Percentiles rank a stretch among this genome's conserved stretches.
These are phyloP conservation scores for Phallus indusiatus DNA, from an alignment of 768 basidiomycete species.

Conservation along the genomic window DNA sequence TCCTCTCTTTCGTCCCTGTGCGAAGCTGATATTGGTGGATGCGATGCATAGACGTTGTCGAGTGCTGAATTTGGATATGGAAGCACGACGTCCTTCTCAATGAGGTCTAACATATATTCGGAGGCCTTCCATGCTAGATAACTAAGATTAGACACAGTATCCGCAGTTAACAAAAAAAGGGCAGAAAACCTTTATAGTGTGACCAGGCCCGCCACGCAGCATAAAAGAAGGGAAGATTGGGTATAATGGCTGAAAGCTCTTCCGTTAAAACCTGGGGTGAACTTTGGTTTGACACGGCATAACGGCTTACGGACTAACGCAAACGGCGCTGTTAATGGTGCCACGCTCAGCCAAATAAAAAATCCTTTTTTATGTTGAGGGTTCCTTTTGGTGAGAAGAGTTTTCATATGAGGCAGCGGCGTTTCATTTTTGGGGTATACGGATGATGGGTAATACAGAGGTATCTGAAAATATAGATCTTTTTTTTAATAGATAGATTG, in stretches of 20 bases:
- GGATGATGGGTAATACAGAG: slow-evolving; percentile 46
- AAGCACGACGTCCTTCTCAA: slow-evolving; percentile 45
- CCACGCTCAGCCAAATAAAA: slow-evolving; percentile 51
- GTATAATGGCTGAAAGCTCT: slow-evolving; percentile 51
- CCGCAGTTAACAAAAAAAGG: neutral
- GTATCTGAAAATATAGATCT: slow-evolving; percentile 35
- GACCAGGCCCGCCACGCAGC: slow-evolving; percentile 81
- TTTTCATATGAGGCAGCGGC: slow-evolving; percentile 36
- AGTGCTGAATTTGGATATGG: slow-evolving; percentile 46
- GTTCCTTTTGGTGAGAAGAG: slow-evolving; percentile 42
- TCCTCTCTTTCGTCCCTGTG: slow-evolving; percentile 7
- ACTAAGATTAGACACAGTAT: neutral
- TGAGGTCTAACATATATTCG: slow-evolving; percentile 51
- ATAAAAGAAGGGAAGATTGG: slow-evolving; percentile 81
- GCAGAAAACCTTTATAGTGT: slow-evolving; percentile 57
- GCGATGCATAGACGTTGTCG: slow-evolving; percentile 43
- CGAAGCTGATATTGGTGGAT: slow-evolving; percentile 15
- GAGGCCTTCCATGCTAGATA: slow-evolving; percentile 58
- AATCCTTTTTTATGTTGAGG: slow-evolving; percentile 62
- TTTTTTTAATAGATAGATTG: neutral
- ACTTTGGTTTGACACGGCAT: neutral
- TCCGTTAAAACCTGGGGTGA: neutral
- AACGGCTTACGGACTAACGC: slow-evolving; percentile 57
- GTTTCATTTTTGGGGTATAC: slow-evolving; percentile 23
- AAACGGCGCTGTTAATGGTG: slow-evolving; percentile 71